Evolutionary conservation across 108 stramenopile genomes (phyloP).

Genomic region (Aurantiochytrium sp.): DNA sequence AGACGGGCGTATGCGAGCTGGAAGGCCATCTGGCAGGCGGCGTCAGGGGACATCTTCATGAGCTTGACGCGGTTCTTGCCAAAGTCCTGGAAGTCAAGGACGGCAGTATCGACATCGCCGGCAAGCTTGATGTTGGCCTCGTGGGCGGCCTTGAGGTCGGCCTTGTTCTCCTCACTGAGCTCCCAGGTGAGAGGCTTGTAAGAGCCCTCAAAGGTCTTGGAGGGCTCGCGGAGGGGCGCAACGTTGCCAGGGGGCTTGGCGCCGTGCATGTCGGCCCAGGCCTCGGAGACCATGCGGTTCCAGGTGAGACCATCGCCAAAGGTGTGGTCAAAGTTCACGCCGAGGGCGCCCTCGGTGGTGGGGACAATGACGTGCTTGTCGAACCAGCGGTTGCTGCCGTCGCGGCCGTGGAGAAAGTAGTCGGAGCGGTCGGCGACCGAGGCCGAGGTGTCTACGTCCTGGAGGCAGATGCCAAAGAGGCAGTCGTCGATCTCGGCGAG

Average conservation of each 20-base stretch:
- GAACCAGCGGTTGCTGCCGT: constrained; percentile 44
- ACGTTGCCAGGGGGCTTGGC: background rate
- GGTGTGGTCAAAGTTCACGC: constrained; percentile 48
- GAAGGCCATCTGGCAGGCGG: constrained; percentile 40
- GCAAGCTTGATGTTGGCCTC: background rate
- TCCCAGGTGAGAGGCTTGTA: background rate
- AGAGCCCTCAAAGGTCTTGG: background rate
- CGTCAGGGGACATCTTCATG: constrained; percentile 42
- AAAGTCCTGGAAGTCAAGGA: constrained; percentile 37
- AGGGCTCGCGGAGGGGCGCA: background rate
- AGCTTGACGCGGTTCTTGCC: constrained; percentile 40
- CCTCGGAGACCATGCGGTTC: constrained; percentile 34
- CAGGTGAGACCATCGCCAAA: constrained; percentile 46
- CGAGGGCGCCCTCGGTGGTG: constrained; percentile 30
- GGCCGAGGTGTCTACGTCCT: constrained; percentile 27
- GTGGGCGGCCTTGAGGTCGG: background rate
- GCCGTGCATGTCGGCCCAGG: background rate
- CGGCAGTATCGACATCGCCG: constrained; percentile 14
- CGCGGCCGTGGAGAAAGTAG: constrained; percentile 19
- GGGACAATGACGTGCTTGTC: constrained; percentile 43
- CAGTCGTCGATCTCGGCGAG: constrained; percentile 30
- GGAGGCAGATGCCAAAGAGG: constrained; percentile 19
- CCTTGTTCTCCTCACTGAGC: background rate
- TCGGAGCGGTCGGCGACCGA: background rate
- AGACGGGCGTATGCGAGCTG: constrained; percentile 41